phyloP scores from a whole-genome alignment of 257 asterid species.

The Solanum gracilifrons region DNA sequence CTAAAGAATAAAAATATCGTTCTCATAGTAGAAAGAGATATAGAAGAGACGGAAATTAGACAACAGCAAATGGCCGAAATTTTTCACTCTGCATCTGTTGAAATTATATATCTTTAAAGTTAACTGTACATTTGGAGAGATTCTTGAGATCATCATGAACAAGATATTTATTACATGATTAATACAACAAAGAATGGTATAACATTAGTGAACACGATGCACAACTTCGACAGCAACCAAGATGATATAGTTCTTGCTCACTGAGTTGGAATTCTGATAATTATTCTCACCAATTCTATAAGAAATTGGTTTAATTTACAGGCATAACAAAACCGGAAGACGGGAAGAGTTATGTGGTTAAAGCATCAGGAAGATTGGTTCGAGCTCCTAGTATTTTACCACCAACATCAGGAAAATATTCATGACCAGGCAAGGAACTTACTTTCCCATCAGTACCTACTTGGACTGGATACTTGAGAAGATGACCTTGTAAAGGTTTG shows the following conservation, averaged over 20 bases:
- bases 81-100: neutral
- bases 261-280: neutral
- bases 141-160: neutral
- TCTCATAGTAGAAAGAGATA: neutral
- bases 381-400: conserved; percentile 74
- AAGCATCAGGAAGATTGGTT: conserved; percentile 69
- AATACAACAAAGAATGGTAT: neutral
- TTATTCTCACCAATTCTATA: neutral
- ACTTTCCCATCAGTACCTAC: conserved; percentile 41
- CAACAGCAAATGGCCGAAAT: neutral
- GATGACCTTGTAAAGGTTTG: conserved; percentile 60
- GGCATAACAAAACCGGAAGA: neutral
- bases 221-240: neutral
- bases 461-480: conserved; percentile 51
- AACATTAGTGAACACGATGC: neutral
- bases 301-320: neutral
- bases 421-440: conserved; percentile 44
- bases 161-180: neutral
- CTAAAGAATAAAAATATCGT: neutral
- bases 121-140: neutral
- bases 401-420: conserved; percentile 63
- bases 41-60: neutral
- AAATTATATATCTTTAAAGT: neutral
- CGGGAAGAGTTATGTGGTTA: conserved; percentile 48
- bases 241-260: neutral